Base-by-base conservation (phyloP, 1,284 basidiomycete species). In the Ganoderma meredithae region DNA sequence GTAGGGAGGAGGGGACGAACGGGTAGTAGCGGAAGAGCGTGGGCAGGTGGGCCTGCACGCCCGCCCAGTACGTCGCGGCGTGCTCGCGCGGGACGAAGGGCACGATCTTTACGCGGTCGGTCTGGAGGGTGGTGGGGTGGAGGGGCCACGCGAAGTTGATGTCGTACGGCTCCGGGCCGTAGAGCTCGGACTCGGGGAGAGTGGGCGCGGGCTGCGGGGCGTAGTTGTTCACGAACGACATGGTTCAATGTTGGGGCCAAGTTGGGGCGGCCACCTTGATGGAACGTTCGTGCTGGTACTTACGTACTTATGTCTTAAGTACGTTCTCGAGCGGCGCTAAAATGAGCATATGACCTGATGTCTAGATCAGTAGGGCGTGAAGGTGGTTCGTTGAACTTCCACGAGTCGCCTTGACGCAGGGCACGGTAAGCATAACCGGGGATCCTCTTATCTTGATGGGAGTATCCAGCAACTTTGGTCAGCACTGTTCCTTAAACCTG, bases 101-200 rank as follows among this genome's bases (percentile, higher is more conserved):
- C 22, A 69, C 64, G 55, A 74, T 67, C 41, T 71, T 71, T 36
- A 72, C 43, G 12, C 65, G 61, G 2, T 65, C 36, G 41, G 63
- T 71, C 3, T 70, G 59, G 10, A 76, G 70, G 6, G 71, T 65
- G 25, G 71, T 62, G 39, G 76, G 60, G 60, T 73, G 72, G 31
- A 77, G 49, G 1, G 80, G 79, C 64, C 79, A 79, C 39, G 74
- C 70, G 67, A 81, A 83, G 74, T 83, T 82, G 79, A 77, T 64
- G 67, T 78, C 77, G 67, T 62, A 62, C 13, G 62, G 62, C 5
- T 59, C 56, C 2, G 47, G 25, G 0, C 76, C 76, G 63, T 59
- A 66, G 27, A 55, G 33, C 59, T 66, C 41, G 49, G 36, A 33
- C n/a, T 62, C 25, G 49, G 49, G 39, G 27, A 43, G 19, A 2